Base-by-base conservation (phyloP, 495 filamentous ascomycete genomes). In the Aspergillus indologenus region DNA sequence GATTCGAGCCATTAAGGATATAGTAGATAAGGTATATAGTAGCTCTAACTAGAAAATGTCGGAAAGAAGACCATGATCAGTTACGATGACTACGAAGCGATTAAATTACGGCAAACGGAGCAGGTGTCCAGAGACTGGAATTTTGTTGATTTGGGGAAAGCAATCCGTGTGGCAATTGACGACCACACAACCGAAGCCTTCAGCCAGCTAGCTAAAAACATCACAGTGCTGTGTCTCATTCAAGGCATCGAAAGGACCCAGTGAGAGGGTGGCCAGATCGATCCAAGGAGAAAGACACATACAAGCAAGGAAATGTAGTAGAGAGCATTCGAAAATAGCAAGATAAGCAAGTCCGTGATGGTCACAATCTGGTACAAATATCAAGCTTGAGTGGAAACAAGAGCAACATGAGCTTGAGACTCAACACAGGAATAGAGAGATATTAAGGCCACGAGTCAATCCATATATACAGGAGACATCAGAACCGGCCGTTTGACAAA, bases 361-460 rank as follows among this genome's bases (percentile, higher is more conserved):
- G 44, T 57, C 55, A 57, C 52, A 59, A 50, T 55, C 54, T 60
- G 54, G 24, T 59, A 56, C 52, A 57, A 21, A 57, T 49, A 57
- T 56, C 58, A 59, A 26, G 21, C 26, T 20, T 42, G 15, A 40
- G 54, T 21, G 9, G 8, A 50, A 45, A 61, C 34, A 54, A 50
- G 26, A 9, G 26, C 31, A 58, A 34, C 60, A 49, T 42, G n/a
- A 50, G 52, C 59, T 58, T 58, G 65, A 46, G 29, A 29, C 23
- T 63, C 46, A 14, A 45, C 60, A 65, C 53, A 53, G 56, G 62
- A 52, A 66, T 54, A 60, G 65, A 29, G n/a, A 51, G 22, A 29
- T 31, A 59, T 62, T 50, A 68, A 23, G 65, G 79, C 79, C 79
- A 82, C 79, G 79, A 82, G 79, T 82, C 78, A 75, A 81, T 81